Conservation (phyloP, 192 early-diverging fungal genomes). For the Coemansia aciculifera region DNA sequence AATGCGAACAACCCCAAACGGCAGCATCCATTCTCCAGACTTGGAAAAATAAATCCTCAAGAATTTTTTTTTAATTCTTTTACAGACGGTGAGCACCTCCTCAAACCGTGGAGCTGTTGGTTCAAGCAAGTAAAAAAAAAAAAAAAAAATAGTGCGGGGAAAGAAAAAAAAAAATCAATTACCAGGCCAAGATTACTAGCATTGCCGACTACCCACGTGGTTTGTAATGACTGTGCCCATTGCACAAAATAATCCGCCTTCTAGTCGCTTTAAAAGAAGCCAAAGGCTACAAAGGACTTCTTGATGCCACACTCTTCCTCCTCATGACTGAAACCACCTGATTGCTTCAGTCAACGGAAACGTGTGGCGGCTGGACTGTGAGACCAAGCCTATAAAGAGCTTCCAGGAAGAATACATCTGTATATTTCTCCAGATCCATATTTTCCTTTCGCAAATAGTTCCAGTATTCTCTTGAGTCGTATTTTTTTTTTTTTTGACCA, state of each 20-base stretch:
- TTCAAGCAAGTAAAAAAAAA: neutral
- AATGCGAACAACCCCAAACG: neutral
- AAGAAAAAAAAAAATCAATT: neutral
- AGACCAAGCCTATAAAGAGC: neutral
- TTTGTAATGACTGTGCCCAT: neutral
- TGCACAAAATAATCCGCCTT: neutral
- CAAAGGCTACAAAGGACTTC: neutral
- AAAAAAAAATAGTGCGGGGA: neutral
- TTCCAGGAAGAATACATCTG: neutral
- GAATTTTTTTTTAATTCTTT: neutral
- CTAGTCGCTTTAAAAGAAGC: neutral
- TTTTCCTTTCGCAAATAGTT: neutral
- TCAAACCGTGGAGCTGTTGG: neutral
- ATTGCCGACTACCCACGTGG: neutral
- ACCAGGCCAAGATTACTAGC: neutral
- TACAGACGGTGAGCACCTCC: neutral
- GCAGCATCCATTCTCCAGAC: neutral
- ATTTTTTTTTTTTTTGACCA: neutral
- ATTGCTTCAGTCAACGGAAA: neutral
- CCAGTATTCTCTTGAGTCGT: neutral
- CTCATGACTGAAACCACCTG: neutral
- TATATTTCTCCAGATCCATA: neutral
- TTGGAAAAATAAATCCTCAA: neutral
- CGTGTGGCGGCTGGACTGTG: neutral
- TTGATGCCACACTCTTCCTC: neutral